Base-by-base conservation (phyloP, 768 basidiomycete species). In the Collybia sp. region DNA sequence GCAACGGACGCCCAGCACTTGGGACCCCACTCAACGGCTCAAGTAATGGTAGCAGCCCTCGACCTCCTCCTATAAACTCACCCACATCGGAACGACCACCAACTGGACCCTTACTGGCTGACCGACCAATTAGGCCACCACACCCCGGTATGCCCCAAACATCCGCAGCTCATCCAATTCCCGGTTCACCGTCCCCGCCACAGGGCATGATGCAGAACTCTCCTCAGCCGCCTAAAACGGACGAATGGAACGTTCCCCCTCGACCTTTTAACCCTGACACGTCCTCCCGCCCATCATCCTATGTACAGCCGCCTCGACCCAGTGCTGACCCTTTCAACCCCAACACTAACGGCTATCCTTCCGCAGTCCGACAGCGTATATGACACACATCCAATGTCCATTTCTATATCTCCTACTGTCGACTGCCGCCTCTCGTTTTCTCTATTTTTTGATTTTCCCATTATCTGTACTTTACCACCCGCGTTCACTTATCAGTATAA, bases 391-490 rank as follows among this genome's bases (percentile, higher is more conserved):
- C 50, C 46, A 53, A 51, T 56, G 58, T 58, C 50, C 53, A 48
- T 51, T n/a, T 53, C 56, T 58, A 60, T 58, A 57, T 59, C 44
- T 47, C 53, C 46, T 53, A 48, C 48, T 54, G 50, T 47, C 45
- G 54, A 49, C 46, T 42, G 45, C 56, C 53, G 55, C 56, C 54
- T 53, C 55, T 59, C 54, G 56, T 52, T 58, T 62, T 50, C 51
- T 53, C 58, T 51, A 50, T 59, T 61, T 59, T 57, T 63, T 64
- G 66, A 67, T 67, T 69, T n/a, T 72, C 66, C 62, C 71, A 76
- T 69, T 68, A 75, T 75, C 66, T 82, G 80, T 82, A 81, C 67
- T 80, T 73, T 77, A 81, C 68, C 68, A 72, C 70, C 52, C 58
- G 25, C 25, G 25, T 25, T 25, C 25, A 25, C 25, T 25, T 25